phyloP scores from a whole-genome alignment of 352 stramenopile species.

The Phytophthora quininea region DNA sequence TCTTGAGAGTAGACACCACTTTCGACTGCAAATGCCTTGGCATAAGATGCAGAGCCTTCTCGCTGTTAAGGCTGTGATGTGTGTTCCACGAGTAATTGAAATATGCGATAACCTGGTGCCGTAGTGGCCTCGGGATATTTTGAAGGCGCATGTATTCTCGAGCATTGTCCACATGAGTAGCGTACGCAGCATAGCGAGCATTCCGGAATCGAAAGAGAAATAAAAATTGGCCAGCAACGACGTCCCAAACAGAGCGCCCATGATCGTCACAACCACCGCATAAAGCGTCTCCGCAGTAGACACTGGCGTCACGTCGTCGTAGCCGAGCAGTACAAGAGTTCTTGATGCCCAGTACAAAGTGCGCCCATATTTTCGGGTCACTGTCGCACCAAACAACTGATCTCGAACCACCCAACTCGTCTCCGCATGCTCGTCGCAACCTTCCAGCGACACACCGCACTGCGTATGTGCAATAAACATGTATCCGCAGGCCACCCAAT shows the following conservation, averaged over 20 bases:
- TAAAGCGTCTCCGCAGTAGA: conserved; percentile 63
- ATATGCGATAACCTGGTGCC: conserved; percentile 61
- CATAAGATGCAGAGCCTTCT: conserved; percentile 57
- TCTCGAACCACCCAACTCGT: conserved; percentile 71
- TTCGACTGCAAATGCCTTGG: conserved; percentile 68
- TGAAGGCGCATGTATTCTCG: conserved; percentile 74
- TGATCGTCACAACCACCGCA: conserved; percentile 44
- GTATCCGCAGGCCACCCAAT: conserved; percentile 73
- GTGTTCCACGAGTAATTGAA: conserved; percentile 70
- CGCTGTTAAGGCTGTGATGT: conserved; percentile 61
- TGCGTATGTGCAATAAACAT: conserved; percentile 63
- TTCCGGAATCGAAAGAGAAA: conserved; percentile 77
- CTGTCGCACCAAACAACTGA: conserved; percentile 44
- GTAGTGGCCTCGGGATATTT: conserved; percentile 51
- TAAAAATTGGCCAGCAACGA: conserved; percentile 63
- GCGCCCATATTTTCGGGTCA: conserved; percentile 54
- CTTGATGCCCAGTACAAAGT: conserved; percentile 64
- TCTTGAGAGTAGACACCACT: conserved; percentile 64
- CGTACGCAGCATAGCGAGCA: conserved; percentile 49
- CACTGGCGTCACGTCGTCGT: conserved; percentile 73
- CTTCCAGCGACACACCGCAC: conserved; percentile 52
- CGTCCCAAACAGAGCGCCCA: conserved; percentile 59
- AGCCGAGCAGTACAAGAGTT: conserved; percentile 67
- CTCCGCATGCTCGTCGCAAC: conserved; percentile 43
- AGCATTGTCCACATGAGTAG: conserved; percentile 68